Base-by-base conservation (phyloP, 192 early-diverging fungal species). In the Diversispora epigaea region DNA sequence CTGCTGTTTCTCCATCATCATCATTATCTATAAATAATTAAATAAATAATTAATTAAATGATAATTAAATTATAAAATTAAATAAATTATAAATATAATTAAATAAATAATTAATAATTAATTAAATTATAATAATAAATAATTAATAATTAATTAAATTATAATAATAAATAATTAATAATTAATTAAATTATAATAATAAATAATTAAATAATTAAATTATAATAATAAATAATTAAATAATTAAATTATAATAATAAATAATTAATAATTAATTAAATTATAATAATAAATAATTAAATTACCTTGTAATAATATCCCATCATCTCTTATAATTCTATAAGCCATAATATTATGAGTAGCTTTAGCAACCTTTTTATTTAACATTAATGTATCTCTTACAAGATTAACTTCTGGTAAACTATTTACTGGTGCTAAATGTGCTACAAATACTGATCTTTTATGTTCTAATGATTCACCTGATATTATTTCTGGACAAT, bases 1-100 rank as follows among this genome's bases (percentile, higher is more conserved):
- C 96, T 3, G 94, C 94, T 3, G 90, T 92, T 82, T 98, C 96
- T 19, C 96, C 96, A 62, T 98, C 95, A 79, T 98, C 96, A 78
- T 98, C 96, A 76, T 92, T 93, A 65, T 93, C 91, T 82, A 68
- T 62, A 25, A 15, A 49, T 9, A 15, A 0, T 21, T 49, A 66
- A 25, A 68, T 62, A 25, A 15, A 49, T 9, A 15, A 0, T 21
- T 49, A 66, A 25, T 5, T 11, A 32, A 65, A 10, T 54, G 11
- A 60, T 32, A 47, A 58, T 6, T 2, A 17, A 32, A 74, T 9
- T 25, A 55, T 41, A 64, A 64, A 10, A 11, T 32, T 22, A 25
- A 40, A 21, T 47, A 17, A 41, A 58, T 14, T n/a, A 47, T 10
- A 56, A 52, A 40, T 11, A 41, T 2, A 39, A 55, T n/a, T n/a